Base-by-base conservation (phyloP, 139 green algal species). In the Picocystis salinarum region DNA sequence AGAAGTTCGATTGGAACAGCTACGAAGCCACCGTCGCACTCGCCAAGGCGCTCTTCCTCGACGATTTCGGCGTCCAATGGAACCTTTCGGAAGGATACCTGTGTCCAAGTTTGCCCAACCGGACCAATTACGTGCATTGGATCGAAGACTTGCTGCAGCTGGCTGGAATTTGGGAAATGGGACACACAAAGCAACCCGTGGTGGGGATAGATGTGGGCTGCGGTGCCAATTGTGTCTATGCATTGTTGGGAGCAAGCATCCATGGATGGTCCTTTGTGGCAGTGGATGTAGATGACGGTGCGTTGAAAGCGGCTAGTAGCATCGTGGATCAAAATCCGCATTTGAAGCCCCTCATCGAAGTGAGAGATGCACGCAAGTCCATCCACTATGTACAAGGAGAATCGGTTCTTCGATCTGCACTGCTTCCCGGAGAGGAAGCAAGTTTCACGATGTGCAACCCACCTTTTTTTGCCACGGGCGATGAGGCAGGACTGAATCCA, bases 391-490 rank as follows among this genome's bases (percentile, higher is more conserved):
- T n/a, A n/a, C n/a, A n/a, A n/a, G n/a, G n/a, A n/a, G n/a, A n/a
- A n/a, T n/a, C n/a, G n/a, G n/a, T n/a, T n/a, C n/a, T n/a, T n/a
- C n/a, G n/a, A n/a, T n/a, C n/a, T n/a, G n/a, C n/a, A n/a, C n/a
- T n/a, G n/a, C n/a, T n/a, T n/a, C n/a, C n/a, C n/a, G n/a, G n/a
- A n/a, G n/a, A n/a, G n/a, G n/a, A n/a, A n/a, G n/a, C n/a, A n/a
- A n/a, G n/a, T n/a, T n/a, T n/a, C n/a, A n/a, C n/a, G n/a, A 91
- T 92, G 76, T 93, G 85, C 66, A 96, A 96, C 60, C 85, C 85
- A n/a, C 85, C 85, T 9, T 96, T 96, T 57, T 96, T 95, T 50
- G 56, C 68, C 17, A 67, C 22, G 33, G 67, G 85, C n/a, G 58
- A 67, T 18, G 67, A 92, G 19, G 76, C 79, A 1, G 61, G 53